Evolutionary conservation across 768 basidiomycete species (phyloP).

Genomic region (Boletus bicolor): DNA sequence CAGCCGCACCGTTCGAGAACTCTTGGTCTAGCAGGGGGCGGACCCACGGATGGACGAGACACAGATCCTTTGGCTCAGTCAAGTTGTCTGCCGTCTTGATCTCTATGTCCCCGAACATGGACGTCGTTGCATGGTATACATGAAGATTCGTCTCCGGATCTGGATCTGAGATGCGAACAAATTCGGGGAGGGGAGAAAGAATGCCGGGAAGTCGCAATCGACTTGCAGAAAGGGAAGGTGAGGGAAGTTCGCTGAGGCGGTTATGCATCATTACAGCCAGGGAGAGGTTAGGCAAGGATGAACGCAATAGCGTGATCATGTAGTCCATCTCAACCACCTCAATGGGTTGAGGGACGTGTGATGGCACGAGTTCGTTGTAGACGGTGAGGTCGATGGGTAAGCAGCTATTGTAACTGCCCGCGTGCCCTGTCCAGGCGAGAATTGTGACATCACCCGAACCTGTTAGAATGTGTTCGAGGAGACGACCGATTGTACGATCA

Average conservation of each 20-base stretch:
- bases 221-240: neutral
- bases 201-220: slow-evolving; percentile 8
- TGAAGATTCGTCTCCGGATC: neutral
- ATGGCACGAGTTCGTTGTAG: neutral
- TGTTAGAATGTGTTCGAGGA: neutral
- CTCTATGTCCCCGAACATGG: neutral
- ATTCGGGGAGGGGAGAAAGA: neutral
- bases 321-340: neutral
- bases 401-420: slow-evolving; percentile 1
- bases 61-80: neutral
- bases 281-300: neutral
- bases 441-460: neutral
- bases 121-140: neutral
- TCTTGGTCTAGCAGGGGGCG: too few relatives aligned
- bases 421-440: slow-evolving; percentile 7
- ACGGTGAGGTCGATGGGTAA: neutral
- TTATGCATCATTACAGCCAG: neutral
- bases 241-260: neutral
- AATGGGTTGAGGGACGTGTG: neutral
- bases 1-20: too few relatives aligned
- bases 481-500: neutral
- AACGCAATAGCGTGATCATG: neutral
- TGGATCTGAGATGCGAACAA: neutral
- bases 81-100: slow-evolving; percentile 3
- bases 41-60: neutral